phyloP scores from a whole-genome alignment of 1,284 basidiomycete genomes.

The Anthracocystis panici-leucophaei region DNA sequence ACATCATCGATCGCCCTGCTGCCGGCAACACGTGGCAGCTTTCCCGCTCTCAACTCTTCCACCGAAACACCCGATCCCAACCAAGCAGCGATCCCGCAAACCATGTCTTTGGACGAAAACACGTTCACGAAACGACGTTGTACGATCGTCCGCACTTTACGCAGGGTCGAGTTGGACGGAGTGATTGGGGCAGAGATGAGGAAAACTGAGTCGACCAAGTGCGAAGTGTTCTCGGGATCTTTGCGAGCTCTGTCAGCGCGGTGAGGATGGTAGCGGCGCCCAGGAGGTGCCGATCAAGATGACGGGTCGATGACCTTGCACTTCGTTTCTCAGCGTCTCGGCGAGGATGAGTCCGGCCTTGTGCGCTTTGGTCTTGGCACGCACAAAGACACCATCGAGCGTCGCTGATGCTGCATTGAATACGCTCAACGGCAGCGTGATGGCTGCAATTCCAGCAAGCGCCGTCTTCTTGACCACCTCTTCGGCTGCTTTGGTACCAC shows the following conservation, averaged over 20 bases:
- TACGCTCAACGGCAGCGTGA: constrained; percentile 72
- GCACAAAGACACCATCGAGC: constrained; percentile 70
- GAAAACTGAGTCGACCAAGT: constrained; percentile 73
- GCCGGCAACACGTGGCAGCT: constrained; percentile 51
- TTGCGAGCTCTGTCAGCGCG: constrained; percentile 72
- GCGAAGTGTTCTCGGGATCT: constrained; percentile 49
- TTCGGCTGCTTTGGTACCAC: constrained; percentile 55
- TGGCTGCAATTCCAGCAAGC: constrained; percentile 73
- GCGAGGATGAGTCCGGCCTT: constrained; percentile 73
- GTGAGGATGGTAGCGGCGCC: constrained; percentile 73
- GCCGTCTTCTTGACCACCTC: constrained; percentile 74
- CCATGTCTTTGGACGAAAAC: constrained; percentile 71
- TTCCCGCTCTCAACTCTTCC: constrained; percentile 71
- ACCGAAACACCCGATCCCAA: constrained; percentile 69
- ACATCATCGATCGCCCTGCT: constrained; percentile 47
- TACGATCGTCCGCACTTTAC: constrained; percentile 71
- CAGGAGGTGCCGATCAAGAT: constrained; percentile 73
- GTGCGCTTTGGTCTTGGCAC: constrained; percentile 57
- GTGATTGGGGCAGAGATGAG: constrained; percentile 71
- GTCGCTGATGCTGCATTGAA: constrained; percentile 67
- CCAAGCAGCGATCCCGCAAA: constrained; percentile 73
- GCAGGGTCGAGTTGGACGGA: constrained; percentile 72
- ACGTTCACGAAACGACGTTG: constrained; percentile 73
- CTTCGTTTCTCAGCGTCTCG: constrained; percentile 73
- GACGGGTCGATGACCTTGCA: constrained; percentile 74